phyloP scores from a whole-genome alignment of 371 early-diverging fungal genomes.

The Saksenaea oblongispora region DNA sequence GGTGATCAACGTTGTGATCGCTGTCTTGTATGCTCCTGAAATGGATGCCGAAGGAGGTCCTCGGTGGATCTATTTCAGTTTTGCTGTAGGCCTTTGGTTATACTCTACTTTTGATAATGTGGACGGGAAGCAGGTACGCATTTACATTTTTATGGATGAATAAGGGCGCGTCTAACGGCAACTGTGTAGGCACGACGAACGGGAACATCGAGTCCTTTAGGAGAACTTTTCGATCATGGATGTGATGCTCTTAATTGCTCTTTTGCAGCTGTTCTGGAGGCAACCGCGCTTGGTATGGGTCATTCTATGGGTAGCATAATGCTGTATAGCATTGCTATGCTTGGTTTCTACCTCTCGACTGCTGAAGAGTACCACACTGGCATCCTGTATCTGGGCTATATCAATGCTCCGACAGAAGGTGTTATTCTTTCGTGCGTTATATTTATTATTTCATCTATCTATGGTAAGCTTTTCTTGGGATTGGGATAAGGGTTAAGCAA shows the following conservation, averaged over 20 bases:
- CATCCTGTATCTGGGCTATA: conserved; percentile 86
- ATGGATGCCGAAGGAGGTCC: conserved; percentile 44
- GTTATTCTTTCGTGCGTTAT: conserved; percentile 75
- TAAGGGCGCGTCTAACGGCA: conserved; percentile 19
- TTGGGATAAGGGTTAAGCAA: neutral
- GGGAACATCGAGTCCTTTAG: conserved; percentile 88
- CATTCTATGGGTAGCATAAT: conserved; percentile 68
- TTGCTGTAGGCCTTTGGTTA: conserved; percentile 86
- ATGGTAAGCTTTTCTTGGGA: conserved; percentile 32
- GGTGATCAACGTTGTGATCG: conserved; percentile 72
- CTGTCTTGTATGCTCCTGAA: conserved; percentile 45
- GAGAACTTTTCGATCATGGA: conserved; percentile 95
- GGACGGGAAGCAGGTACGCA: conserved; percentile 95
- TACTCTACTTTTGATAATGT: conserved; percentile 97
- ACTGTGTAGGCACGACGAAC: conserved; percentile 85
- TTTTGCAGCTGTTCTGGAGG: conserved; percentile 83
- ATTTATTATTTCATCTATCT: conserved; percentile 71
- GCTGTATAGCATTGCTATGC: conserved; percentile 68
- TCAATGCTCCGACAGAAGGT: conserved; percentile 97
- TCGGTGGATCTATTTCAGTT: conserved; percentile 60
- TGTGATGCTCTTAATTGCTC: conserved; percentile 94
- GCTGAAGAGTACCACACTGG: conserved; percentile 98
- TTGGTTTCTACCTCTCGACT: conserved; percentile 90
- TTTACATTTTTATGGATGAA: neutral
- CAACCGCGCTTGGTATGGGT: conserved; percentile 84